A percentile compares a stretch with the other conserved stretches of the same genome.
These are phyloP conservation scores for Lolium rigidum DNA, from an alignment of 176 grass and related monocot genomes.

Conservation along the genomic window DNA sequence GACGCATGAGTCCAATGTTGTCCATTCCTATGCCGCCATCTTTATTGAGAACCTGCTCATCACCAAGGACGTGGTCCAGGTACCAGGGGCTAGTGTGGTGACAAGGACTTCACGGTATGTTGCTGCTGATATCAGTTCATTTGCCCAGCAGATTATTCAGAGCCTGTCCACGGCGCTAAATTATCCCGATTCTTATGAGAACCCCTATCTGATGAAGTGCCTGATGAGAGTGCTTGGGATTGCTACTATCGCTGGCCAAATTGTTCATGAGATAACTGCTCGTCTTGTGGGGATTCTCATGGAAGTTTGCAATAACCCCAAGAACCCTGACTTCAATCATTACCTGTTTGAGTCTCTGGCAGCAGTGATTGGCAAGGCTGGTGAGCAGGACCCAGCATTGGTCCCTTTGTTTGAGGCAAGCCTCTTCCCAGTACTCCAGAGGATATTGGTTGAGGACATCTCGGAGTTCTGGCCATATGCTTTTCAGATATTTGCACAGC, in stretches of 20 bases:
- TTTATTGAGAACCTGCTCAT: conserved; percentile 88
- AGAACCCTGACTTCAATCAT: conserved; percentile 95
- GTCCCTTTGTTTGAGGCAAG: conserved; percentile 72
- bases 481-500: conserved; percentile 94
- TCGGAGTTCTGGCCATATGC: conserved; percentile 97
- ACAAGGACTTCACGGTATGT: conserved; percentile 61
- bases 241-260: conserved; percentile 62
- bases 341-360: conserved; percentile 94
- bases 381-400: conserved; percentile 71
- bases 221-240: conserved; percentile 88
- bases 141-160: conserved; percentile 75
- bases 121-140: conserved; percentile 76
- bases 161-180: conserved; percentile 72
- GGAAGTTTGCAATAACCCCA: conserved; percentile 94
- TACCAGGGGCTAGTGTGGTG: conserved; percentile 57
- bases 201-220: conserved; percentile 95
- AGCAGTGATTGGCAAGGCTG: conserved; percentile 70
- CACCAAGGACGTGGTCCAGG: conserved; percentile 60
- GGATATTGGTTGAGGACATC: conserved; percentile 92
- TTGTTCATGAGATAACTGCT: conserved; percentile 58
- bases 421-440: conserved; percentile 88
- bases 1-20: conserved; percentile 85
- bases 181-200: conserved; percentile 86
- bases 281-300: conserved; percentile 69
- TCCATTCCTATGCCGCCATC: conserved; percentile 93